These are phyloP conservation scores for Dryas octopetala DNA, from an alignment of 306 rosid species.

Conservation along the genomic window DNA sequence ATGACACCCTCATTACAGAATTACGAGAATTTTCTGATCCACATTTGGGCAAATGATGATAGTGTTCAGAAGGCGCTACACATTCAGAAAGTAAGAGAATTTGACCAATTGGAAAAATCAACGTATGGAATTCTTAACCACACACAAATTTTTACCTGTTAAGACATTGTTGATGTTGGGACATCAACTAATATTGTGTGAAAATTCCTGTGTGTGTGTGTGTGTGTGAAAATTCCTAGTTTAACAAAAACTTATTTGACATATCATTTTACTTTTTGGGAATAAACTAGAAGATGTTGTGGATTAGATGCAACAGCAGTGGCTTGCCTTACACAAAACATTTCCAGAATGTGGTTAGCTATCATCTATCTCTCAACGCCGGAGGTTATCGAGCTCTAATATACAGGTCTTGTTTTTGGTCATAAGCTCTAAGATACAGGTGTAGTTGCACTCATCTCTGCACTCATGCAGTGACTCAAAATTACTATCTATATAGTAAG, in stretches of 20 bases:
- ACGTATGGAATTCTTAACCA: not conserved
- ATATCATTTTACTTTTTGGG: not conserved
- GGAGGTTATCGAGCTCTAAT: slow-evolving; percentile 46
- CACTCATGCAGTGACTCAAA: too few species aligned
- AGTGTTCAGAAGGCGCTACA: slow-evolving; percentile 26
- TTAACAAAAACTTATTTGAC: too few species aligned
- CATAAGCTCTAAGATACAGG: not conserved
- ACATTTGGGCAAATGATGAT: slow-evolving; percentile 34
- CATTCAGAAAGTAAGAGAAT: slow-evolving; percentile 17
- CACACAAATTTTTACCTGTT: not conserved
- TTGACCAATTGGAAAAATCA: not conserved
- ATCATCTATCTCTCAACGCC: slow-evolving; percentile 38
- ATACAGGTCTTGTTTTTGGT: slow-evolving; percentile 36
- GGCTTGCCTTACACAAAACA: slow-evolving; percentile 2
- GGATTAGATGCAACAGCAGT: slow-evolving; percentile 24
- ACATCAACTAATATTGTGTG: not conserved
- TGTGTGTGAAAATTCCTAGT: too few species aligned
- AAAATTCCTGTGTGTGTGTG: not conserved
- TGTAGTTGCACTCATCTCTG: too few species aligned
- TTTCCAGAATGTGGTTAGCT: slow-evolving; percentile 25
- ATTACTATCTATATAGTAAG: too few species aligned
- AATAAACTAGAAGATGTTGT: slow-evolving; percentile 11
- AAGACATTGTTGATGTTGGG: not conserved
- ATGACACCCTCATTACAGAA: slow-evolving; percentile 1
- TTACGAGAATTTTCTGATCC: slow-evolving; percentile 12